A percentile compares a stretch with the other conserved stretches of the same genome.
Evolutionary conservation across 1,284 basidiomycete species (phyloP).

Genomic region (Rhodotorula sp.): DNA sequence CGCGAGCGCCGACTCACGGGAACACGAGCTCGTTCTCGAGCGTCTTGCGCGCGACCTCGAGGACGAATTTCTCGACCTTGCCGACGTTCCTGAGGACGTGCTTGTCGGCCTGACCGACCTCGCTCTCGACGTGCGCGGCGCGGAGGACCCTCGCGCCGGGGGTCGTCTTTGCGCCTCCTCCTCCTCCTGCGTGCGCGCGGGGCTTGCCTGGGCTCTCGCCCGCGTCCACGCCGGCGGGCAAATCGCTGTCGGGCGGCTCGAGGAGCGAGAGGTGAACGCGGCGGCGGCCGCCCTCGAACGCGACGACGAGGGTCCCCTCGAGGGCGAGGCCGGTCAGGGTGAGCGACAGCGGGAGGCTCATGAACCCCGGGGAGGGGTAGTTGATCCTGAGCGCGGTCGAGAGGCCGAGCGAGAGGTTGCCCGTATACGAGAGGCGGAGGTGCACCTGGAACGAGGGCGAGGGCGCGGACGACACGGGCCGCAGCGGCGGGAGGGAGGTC

Average conservation of each 20-base stretch:
- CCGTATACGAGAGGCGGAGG: constrained; percentile 53
- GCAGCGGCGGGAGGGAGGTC: neutral
- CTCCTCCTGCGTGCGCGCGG: neutral
- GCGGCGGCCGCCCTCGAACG: constrained; percentile 76
- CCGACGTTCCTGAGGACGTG: constrained; percentile 96
- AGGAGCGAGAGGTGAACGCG: constrained; percentile 85
- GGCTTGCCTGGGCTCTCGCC: neutral
- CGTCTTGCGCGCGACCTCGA: constrained; percentile 90
- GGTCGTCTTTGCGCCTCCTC: neutral
- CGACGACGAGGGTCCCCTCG: constrained; percentile 81
- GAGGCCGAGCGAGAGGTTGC: constrained; percentile 62
- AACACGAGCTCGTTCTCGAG: constrained; percentile 60
- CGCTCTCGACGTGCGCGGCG: constrained; percentile 89
- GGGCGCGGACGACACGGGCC: constrained; percentile 14
- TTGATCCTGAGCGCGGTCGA: constrained; percentile 94
- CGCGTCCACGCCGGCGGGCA: neutral
- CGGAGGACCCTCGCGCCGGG: constrained; percentile 80
- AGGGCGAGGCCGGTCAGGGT: constrained; percentile 85
- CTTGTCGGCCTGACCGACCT: constrained; percentile 93
- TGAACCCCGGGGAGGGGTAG: constrained; percentile 91
- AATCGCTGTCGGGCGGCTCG: neutral
- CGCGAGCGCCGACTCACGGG: constrained; percentile 22
- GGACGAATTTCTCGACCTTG: constrained; percentile 91
- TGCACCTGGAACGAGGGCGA: constrained; percentile 54
- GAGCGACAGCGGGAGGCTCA: constrained; percentile 91